Conservation (phyloP, 345 rosid species). For the Nasturtium officinale region DNA sequence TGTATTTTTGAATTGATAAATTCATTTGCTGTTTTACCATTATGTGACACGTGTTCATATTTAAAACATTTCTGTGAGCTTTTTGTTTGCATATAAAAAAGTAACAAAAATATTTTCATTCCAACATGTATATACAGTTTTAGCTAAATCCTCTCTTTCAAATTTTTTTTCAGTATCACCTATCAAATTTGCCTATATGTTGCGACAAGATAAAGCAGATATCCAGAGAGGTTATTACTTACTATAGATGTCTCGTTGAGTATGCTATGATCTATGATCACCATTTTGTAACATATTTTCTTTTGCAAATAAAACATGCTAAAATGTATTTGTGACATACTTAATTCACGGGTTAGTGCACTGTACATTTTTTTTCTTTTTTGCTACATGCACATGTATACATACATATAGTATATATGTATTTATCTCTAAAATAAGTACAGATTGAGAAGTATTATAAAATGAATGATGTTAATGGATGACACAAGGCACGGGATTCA, state of each 20-base stretch:
- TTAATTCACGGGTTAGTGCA: conserved; percentile 14
- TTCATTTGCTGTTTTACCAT: conserved; percentile 11
- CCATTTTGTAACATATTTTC: not conserved
- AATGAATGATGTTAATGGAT: conserved; percentile 36
- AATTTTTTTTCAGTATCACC: conserved; percentile 5
- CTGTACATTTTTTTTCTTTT: not conserved
- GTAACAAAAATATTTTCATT: not conserved
- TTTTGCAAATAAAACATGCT: not conserved
- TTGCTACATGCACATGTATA: conserved; percentile 10
- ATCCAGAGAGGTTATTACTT: not conserved
- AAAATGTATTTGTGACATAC: not conserved
- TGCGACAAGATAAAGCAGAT: conserved; percentile 10
- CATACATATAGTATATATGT: not conserved
- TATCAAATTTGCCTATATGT: not conserved
- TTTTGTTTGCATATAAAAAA: not conserved
- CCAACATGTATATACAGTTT: conserved; percentile 2
- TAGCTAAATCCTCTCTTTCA: not conserved
- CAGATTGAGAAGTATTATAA: conserved; percentile 6
- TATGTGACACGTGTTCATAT: conserved; percentile 6
- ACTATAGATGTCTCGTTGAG: not conserved
- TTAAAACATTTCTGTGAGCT: not conserved
- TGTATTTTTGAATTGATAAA: conserved; percentile 22
- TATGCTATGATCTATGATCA: not conserved
- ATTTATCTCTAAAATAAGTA: not conserved
- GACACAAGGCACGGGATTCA: conserved; percentile 46